A percentile compares a stretch with the other conserved stretches of the same genome.
These are phyloP conservation scores for Trichoderma guizhouense DNA, from an alignment of 2,329 filamentous ascomycete species.

Conservation along the genomic window DNA sequence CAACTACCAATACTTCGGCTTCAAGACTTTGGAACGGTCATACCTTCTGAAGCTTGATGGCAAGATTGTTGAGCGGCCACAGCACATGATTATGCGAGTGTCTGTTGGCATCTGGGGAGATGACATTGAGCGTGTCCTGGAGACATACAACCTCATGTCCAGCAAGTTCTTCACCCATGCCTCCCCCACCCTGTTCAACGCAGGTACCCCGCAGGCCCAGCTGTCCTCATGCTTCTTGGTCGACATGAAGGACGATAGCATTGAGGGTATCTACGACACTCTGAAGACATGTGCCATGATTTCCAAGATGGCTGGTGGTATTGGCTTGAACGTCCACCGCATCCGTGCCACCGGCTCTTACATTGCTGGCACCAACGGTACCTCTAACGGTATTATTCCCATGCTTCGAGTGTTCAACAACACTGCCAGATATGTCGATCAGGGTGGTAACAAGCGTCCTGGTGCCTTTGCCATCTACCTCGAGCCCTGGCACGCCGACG, in stretches of 20 bases:
- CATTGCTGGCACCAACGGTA: slow-evolving; percentile 96
- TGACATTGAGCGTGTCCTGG: slow-evolving; percentile 87
- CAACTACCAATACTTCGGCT: slow-evolving; percentile 99
- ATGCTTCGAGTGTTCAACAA: slow-evolving; percentile 99
- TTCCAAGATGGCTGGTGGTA: slow-evolving; percentile 98
- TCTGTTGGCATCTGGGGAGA: slow-evolving; percentile 95
- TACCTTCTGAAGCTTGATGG: slow-evolving; percentile 94
- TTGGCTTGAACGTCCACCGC: slow-evolving; percentile 92
- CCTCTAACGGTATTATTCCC: slow-evolving; percentile 93
- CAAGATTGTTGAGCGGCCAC: slow-evolving; percentile 93
- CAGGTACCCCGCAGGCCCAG: slow-evolving; percentile 90
- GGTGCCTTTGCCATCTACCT: slow-evolving; percentile 98
- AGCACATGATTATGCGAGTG: slow-evolving; percentile 99
- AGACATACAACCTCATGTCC: slow-evolving; percentile 99
- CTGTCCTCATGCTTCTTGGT: slow-evolving; percentile 98
- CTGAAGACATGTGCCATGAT: slow-evolving; percentile 99
- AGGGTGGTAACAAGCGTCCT: slow-evolving; percentile 98
- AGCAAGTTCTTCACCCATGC: slow-evolving; percentile 98
- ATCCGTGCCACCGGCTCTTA: slow-evolving; percentile 97
- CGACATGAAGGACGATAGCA: slow-evolving; percentile 99
- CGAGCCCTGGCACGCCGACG: slow-evolving; percentile 97
- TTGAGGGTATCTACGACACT: slow-evolving; percentile 98
- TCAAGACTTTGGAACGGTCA: slow-evolving; percentile 98
- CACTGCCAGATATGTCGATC: slow-evolving; percentile 96
- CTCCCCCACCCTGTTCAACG: slow-evolving; percentile 96